Evolutionary conservation across 805 yeast species (phyloP), one percentile per base, ranked within the genome.

Genomic region (Kodamaea kaohsiungensis): DNA sequence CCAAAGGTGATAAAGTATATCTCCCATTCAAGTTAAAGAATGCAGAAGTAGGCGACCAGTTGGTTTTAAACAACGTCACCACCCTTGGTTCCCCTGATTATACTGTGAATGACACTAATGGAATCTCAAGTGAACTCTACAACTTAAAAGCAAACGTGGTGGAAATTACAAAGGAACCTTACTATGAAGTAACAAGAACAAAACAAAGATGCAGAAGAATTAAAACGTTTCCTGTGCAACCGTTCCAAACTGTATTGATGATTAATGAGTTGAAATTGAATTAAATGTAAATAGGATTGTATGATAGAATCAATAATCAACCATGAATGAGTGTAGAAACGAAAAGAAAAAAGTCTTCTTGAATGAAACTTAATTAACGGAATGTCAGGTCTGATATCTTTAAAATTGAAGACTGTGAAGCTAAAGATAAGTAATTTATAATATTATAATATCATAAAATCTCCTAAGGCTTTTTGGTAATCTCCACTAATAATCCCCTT

Each of bases 31-130:
- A 84, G 59, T 66, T 95, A 76, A 87, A 85, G 62, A 82, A 84
- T 52, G 95, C 87, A 9, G 79, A 85, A 51, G 86, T 93, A 3
- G 99, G 99, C 16, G 97, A 92, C 69, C 77, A 78, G n/a, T 75
- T 95, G 50, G 73, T 78, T 48, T 80, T 95, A 66, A 84, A 82
- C 57, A 86, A 91, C 62, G 91, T 93, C 37, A 82, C 87, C 13
- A 85, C 91, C 9, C 71, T 95, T 27, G 99, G 99, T 2, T 86
- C 96, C 7, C 85, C 96, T 48, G 87, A 90, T 66, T 88, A 82
- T 73, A 91, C 91, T 10, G 79, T 82, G 54, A 63, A 59, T 52
- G 61, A 61, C 85, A 83, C 48, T 72, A 76, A 58, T 19, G 69
- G 69, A 10, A 65, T 66, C 43, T 53, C 49, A 79, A 84, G 17